Conservation (phyloP, 2,329 filamentous ascomycete genomes). For the Aspergillus sp. region DNA sequence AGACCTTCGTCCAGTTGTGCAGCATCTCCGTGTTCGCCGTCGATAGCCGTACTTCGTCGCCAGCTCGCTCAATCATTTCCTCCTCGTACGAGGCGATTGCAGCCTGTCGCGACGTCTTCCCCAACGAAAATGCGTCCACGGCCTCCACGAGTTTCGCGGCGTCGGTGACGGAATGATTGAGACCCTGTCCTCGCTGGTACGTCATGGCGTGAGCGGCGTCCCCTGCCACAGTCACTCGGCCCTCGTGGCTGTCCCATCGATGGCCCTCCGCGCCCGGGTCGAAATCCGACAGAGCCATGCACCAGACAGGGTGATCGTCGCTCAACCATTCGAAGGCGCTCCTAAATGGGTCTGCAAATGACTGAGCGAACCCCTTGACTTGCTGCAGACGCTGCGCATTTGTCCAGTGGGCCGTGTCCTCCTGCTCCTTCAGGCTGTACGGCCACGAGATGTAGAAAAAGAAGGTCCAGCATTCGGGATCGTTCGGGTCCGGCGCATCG, state of each 20-base stretch:
- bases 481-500: conserved; percentile 13
- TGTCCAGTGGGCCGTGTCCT: conserved; percentile 8
- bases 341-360: conserved; percentile 38
- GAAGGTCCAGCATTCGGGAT: conserved; percentile 23
- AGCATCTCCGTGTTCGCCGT: conserved; percentile 39
- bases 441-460: conserved; percentile 42
- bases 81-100: conserved; percentile 21
- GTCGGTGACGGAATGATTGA: conserved; percentile 42
- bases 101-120: conserved; percentile 5
- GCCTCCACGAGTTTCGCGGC: conserved; percentile 11
- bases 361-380: conserved; percentile 30
- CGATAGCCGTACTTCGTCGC: conserved; percentile 37
- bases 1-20: conserved; percentile 31
- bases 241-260: conserved; percentile 15
- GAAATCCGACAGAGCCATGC: conserved; percentile 10
- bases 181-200: conserved; percentile 50
- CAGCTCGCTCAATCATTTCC: conserved; percentile 33
- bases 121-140: conserved; percentile 6
- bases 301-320: conserved; percentile 13
- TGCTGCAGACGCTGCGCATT: conserved; percentile 16
- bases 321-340: conserved; percentile 17
- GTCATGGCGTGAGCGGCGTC: conserved; percentile 54
- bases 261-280: conserved; percentile 7
- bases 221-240: conserved; percentile 42
- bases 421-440: conserved; percentile 32